Evolutionary conservation across 352 stramenopile species (phyloP), one percentile per base, ranked within the genome.

Genomic region (Pythium folliculosum): DNA sequence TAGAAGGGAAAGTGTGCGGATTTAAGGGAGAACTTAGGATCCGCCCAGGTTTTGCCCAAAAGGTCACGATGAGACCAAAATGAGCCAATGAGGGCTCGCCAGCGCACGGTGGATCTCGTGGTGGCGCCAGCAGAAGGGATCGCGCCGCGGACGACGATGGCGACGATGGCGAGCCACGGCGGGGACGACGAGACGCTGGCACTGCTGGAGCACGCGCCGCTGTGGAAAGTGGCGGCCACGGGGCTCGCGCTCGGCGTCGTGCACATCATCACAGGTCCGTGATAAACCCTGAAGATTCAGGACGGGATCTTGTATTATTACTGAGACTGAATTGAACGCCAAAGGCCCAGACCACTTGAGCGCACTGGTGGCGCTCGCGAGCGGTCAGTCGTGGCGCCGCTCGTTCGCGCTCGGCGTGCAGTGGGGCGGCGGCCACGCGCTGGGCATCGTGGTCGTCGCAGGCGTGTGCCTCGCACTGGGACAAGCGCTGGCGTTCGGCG

Each of bases 381-480:
- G 79, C 37, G 85, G 81, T 1, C 78, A 79, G 58, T 88, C 82
- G 19, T 90, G 77, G 63, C 21, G 35, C 60, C 70, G 68, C 16
- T 80, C 89, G 22, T 94, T 97, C 70, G 70, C 67, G 1, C 81
- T 97, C 0, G 91, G 91, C 21, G 69, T 88, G 21, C 85, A 92
- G 65, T 98, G 91, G 93, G 93, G 93, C 12, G 75, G 88, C 25
- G 92, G 93, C 23, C 92, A 98, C 65, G 89, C 82, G 16, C 70
- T 92, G 0, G 93, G 93, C n/a, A 87, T 98, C 56, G 45, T 97
- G 16, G 25, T 76, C 19, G 70, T 91, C 57, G 92, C 73, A 22
- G 63, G 71, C 25, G 75, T 72, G 40, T 88, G 72, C 62, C 89
- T 82, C 71, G 82, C 73, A 0, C 65, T 77, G 14, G 90, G 72